Evolutionary conservation across 139 green algal species (phyloP), one percentile per base, ranked within the genome.

Genomic region (Yamagishiella unicocca): DNA sequence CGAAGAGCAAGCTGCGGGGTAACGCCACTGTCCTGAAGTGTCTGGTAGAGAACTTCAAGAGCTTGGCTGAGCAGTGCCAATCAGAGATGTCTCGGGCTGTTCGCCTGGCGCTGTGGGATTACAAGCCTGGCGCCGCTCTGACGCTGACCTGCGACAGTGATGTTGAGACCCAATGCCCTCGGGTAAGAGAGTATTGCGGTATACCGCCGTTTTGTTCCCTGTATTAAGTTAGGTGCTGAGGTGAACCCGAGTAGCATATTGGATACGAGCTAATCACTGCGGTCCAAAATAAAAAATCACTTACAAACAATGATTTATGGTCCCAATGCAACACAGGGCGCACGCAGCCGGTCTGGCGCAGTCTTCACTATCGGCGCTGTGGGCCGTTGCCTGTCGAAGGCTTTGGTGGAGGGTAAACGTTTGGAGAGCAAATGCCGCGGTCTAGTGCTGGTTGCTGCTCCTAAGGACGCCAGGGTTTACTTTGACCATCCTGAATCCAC

Each of bases 21-120:
- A 94, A 96, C 38, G 93, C 90, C 2, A 92, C 92, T 4, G 95
- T 97, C 71, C 89, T 97, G 14, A 94, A 93, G 77, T 98, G 96
- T 89, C 93, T 98, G 64, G 88, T 93, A 35, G 84, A 90, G 21
- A 92, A 92, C 62, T 94, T 92, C 68, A 66, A 78, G 38, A 68
- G 14, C 46, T 53, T 91, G 64, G 87, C 72, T 25, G 87, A 87
- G 62, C 33, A 75, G 33, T 92, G 88, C 88, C 92, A 95, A 84
- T 54, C 50, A 33, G 95, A 89, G 58, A 92, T 98, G 89, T 94
- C 89, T 14, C 93, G 96, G 4, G 94, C 94, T 8, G 95, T 97
- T 37, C 92, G 95, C 38, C 93, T 96, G 79, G 95, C 96, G 0
- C 91, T 98, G 35, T 98, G 95, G 96, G 92, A 96, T 67, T 98